Evolutionary conservation across 495 filamentous ascomycete species (phyloP), one percentile per base, ranked within the genome.

Genomic region (Annulohypoxylon moriforme): DNA sequence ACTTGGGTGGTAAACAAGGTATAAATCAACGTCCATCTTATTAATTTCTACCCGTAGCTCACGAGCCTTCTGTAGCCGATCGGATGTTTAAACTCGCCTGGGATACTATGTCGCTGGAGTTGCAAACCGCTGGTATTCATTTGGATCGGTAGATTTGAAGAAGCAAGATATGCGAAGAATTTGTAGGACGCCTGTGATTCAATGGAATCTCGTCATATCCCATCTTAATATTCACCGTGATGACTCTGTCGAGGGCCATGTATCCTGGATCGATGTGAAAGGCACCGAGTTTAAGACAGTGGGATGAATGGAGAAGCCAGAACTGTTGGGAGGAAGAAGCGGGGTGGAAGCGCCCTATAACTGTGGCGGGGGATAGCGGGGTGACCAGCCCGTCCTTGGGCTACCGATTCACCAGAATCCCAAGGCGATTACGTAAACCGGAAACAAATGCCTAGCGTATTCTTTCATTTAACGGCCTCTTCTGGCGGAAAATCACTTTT

Each of bases 81-180:
- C 14, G 53, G 16, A 57, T 57, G 53, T 57, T 57, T 13, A 57
- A 57, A 8, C 25, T 57, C 4, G 53, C 33, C 3, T 38, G 53
- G 53, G 53, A 57, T 10, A 34, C 33, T 2, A 57, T 38, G 53
- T 57, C 53, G 53, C 36, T 29, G 10, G 49, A 53, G 13, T 25
- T 53, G 49, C 49, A 16, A 31, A 29, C 49, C 4, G 49, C 20
- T 13, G 18, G 22, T 3, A 49, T 49, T 20, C 40, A 20, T 20
- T 44, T 44, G 40, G n/a, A 44, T 20, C 16, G 40, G 8, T 36
- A 10, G 10, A 18, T 14, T 5, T 20, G 40, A 44, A 44, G 13
- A 2, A 9, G n/a, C n/a, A n/a, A n/a, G n/a, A n/a, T n/a, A n/a
- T n/a, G n/a, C n/a, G n/a, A n/a, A n/a, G n/a, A n/a, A n/a, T n/a